These are phyloP conservation scores for Biancaea sappan DNA, from an alignment of 306 rosid species.

Conservation along the genomic window DNA sequence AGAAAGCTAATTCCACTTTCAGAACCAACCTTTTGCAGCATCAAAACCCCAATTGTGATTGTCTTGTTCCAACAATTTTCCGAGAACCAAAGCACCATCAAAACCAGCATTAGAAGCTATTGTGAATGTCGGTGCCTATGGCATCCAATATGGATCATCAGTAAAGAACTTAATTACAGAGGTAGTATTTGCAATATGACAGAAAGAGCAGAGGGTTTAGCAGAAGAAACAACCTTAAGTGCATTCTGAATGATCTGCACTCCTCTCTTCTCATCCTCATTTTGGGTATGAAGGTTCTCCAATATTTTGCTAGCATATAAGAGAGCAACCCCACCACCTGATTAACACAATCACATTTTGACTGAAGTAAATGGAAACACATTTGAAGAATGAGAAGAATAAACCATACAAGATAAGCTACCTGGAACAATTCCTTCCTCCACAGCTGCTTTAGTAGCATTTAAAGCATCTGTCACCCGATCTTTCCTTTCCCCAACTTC, in stretches of 20 bases:
- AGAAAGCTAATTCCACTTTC: slow-evolving; percentile 1
- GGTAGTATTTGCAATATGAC: background rate
- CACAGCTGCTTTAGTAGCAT: slow-evolving; percentile 95
- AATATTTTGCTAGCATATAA: slow-evolving; percentile 77
- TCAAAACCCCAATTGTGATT: slow-evolving; percentile 67
- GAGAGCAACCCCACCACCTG: slow-evolving; percentile 98
- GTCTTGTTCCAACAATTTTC: slow-evolving; percentile 89
- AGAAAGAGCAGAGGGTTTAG: slow-evolving; percentile 15
- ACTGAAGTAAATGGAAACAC: slow-evolving; percentile 5
- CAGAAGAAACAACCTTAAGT: slow-evolving; percentile 63
- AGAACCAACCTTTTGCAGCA: slow-evolving; percentile 71
- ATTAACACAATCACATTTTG: slow-evolving; percentile 22
- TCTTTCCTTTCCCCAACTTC: slow-evolving; percentile 98
- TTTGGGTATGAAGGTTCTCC: slow-evolving; percentile 65
- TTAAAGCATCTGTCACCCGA: slow-evolving; percentile 93
- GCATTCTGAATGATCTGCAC: slow-evolving; percentile 81
- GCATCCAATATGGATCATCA: slow-evolving; percentile 34
- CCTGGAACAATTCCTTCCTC: slow-evolving; percentile 98
- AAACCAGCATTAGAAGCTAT: slow-evolving; percentile 86
- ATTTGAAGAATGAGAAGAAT: slow-evolving; percentile 14
- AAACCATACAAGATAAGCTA: slow-evolving; percentile 29
- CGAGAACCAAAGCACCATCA: slow-evolving; percentile 76
- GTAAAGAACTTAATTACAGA: slow-evolving; percentile 8
- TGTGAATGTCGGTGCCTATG: slow-evolving; percentile 72
- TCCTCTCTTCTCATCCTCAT: slow-evolving; percentile 87